Conservation (phyloP, 208 protist species). For the Trypanosoma boissoni region DNA sequence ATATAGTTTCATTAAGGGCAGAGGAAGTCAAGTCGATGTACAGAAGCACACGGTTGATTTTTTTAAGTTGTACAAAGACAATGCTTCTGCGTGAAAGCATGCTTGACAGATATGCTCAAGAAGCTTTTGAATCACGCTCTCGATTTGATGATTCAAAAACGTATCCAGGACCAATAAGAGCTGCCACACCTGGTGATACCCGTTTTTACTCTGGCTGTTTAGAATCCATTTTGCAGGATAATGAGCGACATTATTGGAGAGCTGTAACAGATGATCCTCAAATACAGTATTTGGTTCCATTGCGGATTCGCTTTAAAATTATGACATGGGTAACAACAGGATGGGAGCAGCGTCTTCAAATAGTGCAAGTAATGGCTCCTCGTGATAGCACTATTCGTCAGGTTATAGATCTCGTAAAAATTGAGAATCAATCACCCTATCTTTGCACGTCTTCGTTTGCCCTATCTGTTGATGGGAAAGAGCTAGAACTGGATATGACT, state of each 20-base stretch:
- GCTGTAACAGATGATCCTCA: conserved; percentile 80
- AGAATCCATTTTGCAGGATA: conserved; percentile 75
- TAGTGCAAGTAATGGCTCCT: conserved; percentile 71
- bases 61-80: conserved; percentile 1
- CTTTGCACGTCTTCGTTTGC: conserved; percentile 60
- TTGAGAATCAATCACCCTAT: conserved; percentile 87
- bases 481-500: conserved; percentile 50
- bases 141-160: conserved; percentile 57
- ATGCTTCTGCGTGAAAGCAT: conserved; percentile 32
- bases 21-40: too few species aligned
- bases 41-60: neutral
- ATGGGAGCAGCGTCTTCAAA: conserved; percentile 77
- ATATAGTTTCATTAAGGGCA: too few species aligned
- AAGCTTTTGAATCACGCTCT: conserved; percentile 68
- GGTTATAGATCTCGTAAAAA: conserved; percentile 60
- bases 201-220: conserved; percentile 72
- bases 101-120: conserved; percentile 67
- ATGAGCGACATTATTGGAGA: conserved; percentile 86
- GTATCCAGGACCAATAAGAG: conserved; percentile 75
- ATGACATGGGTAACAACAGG: conserved; percentile 77
- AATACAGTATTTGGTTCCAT: conserved; percentile 61
- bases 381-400: conserved; percentile 61
- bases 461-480: conserved; percentile 65
- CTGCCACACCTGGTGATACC: conserved; percentile 82
- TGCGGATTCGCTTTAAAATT: conserved; percentile 80